phyloP scores from a whole-genome alignment of 805 yeast genomes.

The Yarrowia osloensis region DNA sequence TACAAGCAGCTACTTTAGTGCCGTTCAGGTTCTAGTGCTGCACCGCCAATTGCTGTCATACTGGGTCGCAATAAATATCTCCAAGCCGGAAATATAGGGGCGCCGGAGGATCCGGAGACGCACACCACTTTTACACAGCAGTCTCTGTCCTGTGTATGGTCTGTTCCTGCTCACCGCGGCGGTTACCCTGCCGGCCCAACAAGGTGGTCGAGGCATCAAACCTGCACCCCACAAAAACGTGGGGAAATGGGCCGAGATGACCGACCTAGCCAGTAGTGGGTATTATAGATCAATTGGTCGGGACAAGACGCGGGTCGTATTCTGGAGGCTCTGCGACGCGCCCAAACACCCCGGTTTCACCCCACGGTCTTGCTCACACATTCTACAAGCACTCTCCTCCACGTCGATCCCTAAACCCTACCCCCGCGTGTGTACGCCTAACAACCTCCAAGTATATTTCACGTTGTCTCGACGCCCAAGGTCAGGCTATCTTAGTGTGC shows the following conservation, averaged over 20 bases:
- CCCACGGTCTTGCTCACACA: not conserved
- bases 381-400: not conserved
- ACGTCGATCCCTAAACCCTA: constrained; percentile 16
- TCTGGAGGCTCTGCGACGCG: not conserved
- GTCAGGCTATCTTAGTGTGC: not conserved
- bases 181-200: constrained; percentile 28
- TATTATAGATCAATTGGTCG: not conserved
- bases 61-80: not conserved
- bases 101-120: not conserved
- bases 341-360: not conserved
- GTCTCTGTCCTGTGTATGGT: not conserved
- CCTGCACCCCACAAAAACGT: constrained; percentile 25
- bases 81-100: constrained; percentile 6
- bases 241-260: constrained; percentile 30
- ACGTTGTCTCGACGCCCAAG: not conserved
- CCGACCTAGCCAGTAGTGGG: not conserved
- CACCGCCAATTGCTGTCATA: not conserved
- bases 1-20: not conserved
- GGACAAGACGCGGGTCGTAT: not conserved
- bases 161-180: not conserved
- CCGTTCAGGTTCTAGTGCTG: not conserved
- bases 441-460: not conserved
- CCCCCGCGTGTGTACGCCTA: not conserved
- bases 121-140: not conserved
- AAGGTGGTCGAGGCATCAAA: constrained; percentile 15